Evolutionary conservation across 768 basidiomycete genomes (phyloP), one percentile per base, ranked within the genome.

Genomic region (Auriscalpium orientale): DNA sequence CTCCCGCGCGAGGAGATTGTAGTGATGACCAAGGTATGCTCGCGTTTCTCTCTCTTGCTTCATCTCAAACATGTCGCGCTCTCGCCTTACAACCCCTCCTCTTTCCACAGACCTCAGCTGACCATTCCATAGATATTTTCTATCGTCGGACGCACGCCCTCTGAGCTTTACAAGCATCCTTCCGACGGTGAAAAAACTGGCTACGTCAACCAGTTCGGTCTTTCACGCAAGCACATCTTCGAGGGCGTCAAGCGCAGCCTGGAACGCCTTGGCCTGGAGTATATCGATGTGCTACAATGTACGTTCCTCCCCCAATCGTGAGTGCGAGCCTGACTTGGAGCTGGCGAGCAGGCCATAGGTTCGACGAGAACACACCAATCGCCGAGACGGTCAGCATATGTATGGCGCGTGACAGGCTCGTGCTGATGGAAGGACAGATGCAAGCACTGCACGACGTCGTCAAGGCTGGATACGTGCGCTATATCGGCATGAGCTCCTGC

Each of bases 391-490:
- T 64, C n/a, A 4, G 60, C 56, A 0, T 43, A 20, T 7, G 33
- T 9, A 22, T 49, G 12, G 10, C 34, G 3, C 7, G 1, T n/a
- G 7, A 9, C 8, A 0, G 4, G 12, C 21, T 15, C 9, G 8
- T 33, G 28, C n/a, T 36, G 3, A 55, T 0, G 28, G 11, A 1
- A 10, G 3, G 34, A 21, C 34, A 68, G 64, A 78, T 78, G 76
- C 70, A 74, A 60, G 76, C 76, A 0, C 63, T 78, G 4, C 75
- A 78, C 56, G 76, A 78, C 54, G 74, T 77, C 47, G 75, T 78
- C 11, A 65, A 75, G 55, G 70, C 70, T 1, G 76, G 76, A 12
- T 72, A 73, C 46, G 75, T 71, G 9, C 66, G 76, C 43, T 77
- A 72, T 60, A 70, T 74, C 51, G 71, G 72, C 48, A 72, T 71